Conservation (phyloP, 2,329 filamentous ascomycete genomes). For the Fusarium chlamydosporum region DNA sequence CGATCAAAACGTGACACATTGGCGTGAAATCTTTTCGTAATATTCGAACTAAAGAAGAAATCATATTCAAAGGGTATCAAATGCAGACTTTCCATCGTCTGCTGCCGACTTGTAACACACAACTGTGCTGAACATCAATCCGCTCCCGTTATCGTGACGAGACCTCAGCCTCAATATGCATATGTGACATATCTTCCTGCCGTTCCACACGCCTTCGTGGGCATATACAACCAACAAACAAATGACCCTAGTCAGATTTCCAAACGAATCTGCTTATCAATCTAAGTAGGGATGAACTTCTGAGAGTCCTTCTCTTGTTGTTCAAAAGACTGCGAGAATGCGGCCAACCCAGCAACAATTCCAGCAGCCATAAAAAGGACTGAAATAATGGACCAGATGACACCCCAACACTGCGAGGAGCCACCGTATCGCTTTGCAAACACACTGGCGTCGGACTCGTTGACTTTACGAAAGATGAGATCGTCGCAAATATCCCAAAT, state of each 20-base stretch:
- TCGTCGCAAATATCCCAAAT: conserved; percentile 91
- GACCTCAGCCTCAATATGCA: conserved; percentile 14
- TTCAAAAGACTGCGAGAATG: conserved; percentile 78
- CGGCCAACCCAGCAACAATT: conserved; percentile 82
- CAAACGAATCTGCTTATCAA: neutral
- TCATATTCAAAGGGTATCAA: conserved; percentile 43
- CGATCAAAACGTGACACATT: neutral
- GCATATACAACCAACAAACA: conserved; percentile 6
- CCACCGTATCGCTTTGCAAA: conserved; percentile 84
- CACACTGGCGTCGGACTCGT: conserved; percentile 82
- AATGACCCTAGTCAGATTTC: neutral
- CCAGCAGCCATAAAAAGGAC: conserved; percentile 78
- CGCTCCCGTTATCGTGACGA: conserved; percentile 39
- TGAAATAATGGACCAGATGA: conserved; percentile 82
- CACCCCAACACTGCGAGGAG: conserved; percentile 84
- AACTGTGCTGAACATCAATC: conserved; percentile 2
- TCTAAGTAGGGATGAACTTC: conserved; percentile 70
- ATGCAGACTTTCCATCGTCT: conserved; percentile 18
- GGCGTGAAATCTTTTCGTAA: neutral
- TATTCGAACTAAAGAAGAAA: conserved; percentile 11
- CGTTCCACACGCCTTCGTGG: neutral
- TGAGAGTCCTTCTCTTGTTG: conserved; percentile 79
- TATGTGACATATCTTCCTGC: conserved; percentile 1
- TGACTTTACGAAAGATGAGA: conserved; percentile 83
- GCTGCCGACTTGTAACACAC: conserved; percentile 12